Percentiles rank a stretch among this genome's conserved stretches.
Evolutionary conservation across 345 rosid genomes (phyloP).

Genomic region (Schrenkiella parvula): DNA sequence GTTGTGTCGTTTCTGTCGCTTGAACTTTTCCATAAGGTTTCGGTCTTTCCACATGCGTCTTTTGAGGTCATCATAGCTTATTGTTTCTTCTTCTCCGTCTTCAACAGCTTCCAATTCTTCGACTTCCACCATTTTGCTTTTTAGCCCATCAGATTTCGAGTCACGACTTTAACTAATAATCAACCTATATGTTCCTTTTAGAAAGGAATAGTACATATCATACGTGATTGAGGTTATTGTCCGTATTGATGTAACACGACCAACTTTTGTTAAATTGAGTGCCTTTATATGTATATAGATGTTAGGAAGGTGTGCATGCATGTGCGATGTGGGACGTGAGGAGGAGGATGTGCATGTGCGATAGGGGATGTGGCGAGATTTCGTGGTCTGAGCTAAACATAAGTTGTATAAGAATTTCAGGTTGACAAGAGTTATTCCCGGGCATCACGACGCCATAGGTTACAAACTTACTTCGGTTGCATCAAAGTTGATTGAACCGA

Average conservation of each 20-base stretch:
- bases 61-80: constrained; percentile 56
- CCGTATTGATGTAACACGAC: constrained; percentile 6
- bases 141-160: background rate
- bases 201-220: background rate
- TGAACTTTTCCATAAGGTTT: constrained; percentile 43
- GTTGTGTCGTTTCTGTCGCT: constrained; percentile 16
- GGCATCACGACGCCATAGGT: too few species aligned
- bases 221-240: constrained; percentile 21
- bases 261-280: background rate
- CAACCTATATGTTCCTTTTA: background rate
- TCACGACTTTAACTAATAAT: background rate
- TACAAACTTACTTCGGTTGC: too few species aligned
- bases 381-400: too few species aligned
- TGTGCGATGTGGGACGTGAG: too few species aligned
- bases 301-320: too few species aligned
- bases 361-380: too few species aligned
- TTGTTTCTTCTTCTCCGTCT: constrained; percentile 22
- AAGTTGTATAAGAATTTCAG: too few species aligned
- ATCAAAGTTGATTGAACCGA: too few species aligned
- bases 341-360: too few species aligned
- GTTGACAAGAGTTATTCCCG: too few species aligned
- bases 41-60: constrained; percentile 60
- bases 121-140: constrained; percentile 22
- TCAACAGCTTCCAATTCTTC: constrained; percentile 19
- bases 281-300: too few species aligned